These are phyloP conservation scores for Carnegiea gigantea DNA, from an alignment of 179 eudicot species.

Conservation along the genomic window DNA sequence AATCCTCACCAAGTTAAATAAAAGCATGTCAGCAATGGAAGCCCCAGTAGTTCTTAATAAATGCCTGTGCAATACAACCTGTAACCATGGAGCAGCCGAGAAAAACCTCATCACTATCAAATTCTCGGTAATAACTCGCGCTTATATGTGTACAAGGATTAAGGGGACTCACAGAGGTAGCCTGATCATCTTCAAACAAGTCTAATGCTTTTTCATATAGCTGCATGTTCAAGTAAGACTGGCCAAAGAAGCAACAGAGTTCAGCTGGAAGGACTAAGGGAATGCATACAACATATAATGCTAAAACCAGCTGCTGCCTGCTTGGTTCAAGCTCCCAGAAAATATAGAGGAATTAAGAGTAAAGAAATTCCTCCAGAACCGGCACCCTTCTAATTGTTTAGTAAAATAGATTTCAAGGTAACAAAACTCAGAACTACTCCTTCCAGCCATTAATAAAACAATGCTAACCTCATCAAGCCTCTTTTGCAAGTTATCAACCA, in stretches of 20 bases:
- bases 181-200: constrained; percentile 87
- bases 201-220: constrained; percentile 87
- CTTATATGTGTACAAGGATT: constrained; percentile 9
- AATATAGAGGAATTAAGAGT: not conserved
- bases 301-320: not conserved
- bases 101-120: constrained; percentile 7
- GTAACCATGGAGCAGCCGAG: constrained; percentile 20
- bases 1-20: constrained; percentile 60
- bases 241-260: constrained; percentile 27
- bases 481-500: constrained; percentile 72
- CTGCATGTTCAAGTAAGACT: constrained; percentile 81
- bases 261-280: constrained; percentile 5
- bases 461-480: constrained; percentile 85
- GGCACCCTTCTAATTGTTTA: not conserved
- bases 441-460: constrained; percentile 7
- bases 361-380: not conserved
- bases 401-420: not conserved
- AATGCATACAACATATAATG: constrained; percentile 1
- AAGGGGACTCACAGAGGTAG: constrained; percentile 63
- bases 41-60: constrained; percentile 78
- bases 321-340: constrained; percentile 7
- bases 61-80: constrained; percentile 89
- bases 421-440: not conserved
- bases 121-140: not conserved
- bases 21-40: constrained; percentile 63